A percentile compares a stretch with the other conserved stretches of the same genome.
Conservation (phyloP, 495 filamentous ascomycete species). For the Podospora tetraspora region DNA sequence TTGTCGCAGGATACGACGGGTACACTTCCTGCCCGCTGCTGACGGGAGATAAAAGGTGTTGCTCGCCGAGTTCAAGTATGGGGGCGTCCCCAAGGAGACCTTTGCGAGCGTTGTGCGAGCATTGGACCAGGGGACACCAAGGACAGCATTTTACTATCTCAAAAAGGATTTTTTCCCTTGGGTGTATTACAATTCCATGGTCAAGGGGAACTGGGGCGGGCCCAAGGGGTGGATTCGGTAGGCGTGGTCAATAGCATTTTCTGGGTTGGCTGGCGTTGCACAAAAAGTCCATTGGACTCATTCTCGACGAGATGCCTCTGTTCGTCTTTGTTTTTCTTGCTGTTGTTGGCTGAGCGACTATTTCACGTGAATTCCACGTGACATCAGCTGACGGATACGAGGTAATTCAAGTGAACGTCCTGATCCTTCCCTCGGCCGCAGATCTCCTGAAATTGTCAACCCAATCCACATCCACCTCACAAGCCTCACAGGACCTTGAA, state of each 20-base stretch:
- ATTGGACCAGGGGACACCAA: conserved; percentile 52
- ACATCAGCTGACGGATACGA: background rate
- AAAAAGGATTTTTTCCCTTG: conserved; percentile 72
- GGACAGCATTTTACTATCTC: conserved; percentile 55
- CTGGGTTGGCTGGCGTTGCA: background rate
- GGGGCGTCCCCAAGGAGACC: conserved; percentile 65
- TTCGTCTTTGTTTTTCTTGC: background rate
- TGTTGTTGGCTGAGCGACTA: background rate
- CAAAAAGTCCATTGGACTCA: background rate
- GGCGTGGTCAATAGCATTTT: background rate
- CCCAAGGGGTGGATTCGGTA: conserved; percentile 47
- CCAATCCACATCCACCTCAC: background rate
- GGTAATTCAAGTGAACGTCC: too few species aligned
- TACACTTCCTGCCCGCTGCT: conserved; percentile 66
- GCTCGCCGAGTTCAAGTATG: conserved; percentile 69
- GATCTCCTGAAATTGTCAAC: background rate
- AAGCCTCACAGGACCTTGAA: background rate
- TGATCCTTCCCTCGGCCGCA: background rate
- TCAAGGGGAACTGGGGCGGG: conserved; percentile 59
- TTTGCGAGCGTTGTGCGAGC: conserved; percentile 50
- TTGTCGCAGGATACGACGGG: conserved; percentile 51
- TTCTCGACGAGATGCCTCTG: background rate
- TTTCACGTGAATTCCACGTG: background rate
- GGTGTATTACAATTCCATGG: conserved; percentile 56
- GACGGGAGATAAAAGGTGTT: conserved; percentile 64